Evolutionary conservation across 441 rosid genomes (phyloP).

Genomic region (Corymbia calophylla): DNA sequence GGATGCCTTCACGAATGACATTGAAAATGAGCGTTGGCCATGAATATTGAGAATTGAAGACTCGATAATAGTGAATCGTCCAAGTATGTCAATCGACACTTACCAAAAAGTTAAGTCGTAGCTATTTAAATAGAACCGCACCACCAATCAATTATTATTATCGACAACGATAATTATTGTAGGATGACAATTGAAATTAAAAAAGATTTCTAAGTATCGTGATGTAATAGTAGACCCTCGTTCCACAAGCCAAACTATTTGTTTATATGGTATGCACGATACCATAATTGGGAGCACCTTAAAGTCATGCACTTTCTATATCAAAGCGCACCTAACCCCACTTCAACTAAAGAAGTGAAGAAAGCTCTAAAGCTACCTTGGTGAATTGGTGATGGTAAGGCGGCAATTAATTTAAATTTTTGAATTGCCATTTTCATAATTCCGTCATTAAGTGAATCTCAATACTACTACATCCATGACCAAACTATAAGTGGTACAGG

Average conservation of each 20-base stretch:
- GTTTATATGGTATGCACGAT: background rate
- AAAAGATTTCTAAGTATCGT: background rate
- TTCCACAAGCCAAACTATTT: background rate
- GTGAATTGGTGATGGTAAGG: background rate
- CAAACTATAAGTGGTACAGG: background rate
- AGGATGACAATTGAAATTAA: background rate
- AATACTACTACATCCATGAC: background rate
- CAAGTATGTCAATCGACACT: background rate
- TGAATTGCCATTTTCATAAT: background rate
- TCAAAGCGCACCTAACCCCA: background rate
- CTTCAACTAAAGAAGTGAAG: background rate
- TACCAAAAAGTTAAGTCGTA: background rate
- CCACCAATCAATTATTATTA: background rate
- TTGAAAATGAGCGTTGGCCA: background rate
- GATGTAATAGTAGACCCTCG: background rate
- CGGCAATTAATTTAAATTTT: background rate
- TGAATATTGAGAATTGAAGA: background rate
- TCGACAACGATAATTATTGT: background rate
- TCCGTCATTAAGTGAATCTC: background rate
- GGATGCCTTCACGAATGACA: background rate
- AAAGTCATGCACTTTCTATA: background rate
- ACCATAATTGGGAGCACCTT: background rate
- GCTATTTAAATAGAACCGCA: background rate
- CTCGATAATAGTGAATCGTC: background rate
- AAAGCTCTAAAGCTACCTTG: background rate